Percentiles rank a stretch among this genome's conserved stretches.
phyloP scores from a whole-genome alignment of 208 protist genomes.

The Lotmaria passim region DNA sequence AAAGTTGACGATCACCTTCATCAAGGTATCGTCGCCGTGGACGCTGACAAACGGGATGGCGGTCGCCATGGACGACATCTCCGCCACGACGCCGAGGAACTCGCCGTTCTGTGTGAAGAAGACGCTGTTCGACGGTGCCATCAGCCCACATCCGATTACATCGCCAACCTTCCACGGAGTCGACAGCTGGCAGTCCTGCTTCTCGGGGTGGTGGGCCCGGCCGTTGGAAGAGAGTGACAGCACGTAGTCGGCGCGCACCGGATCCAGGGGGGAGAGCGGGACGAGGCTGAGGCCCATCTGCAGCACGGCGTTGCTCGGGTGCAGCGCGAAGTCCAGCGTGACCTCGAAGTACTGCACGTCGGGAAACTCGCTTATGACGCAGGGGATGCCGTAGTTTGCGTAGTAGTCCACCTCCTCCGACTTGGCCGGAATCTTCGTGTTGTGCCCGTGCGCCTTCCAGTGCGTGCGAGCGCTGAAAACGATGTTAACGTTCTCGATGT shows the following conservation, averaged over 20 bases:
- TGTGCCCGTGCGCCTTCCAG: slow-evolving; percentile 64
- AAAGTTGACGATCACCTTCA: slow-evolving; percentile 91
- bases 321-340: slow-evolving; percentile 69
- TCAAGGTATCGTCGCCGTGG: slow-evolving; percentile 50
- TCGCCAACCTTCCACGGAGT: slow-evolving; percentile 71
- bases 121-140: slow-evolving; percentile 73
- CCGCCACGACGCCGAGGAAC: slow-evolving; percentile 80
- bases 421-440: slow-evolving; percentile 36
- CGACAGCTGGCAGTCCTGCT: slow-evolving; percentile 45
- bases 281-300: slow-evolving; percentile 69
- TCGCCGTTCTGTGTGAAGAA: slow-evolving; percentile 90
- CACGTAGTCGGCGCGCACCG: slow-evolving; percentile 42
- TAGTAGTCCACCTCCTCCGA: slow-evolving; percentile 59
- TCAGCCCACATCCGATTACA: slow-evolving; percentile 86
- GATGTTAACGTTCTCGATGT: slow-evolving; percentile 75
- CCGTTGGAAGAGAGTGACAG: slow-evolving; percentile 68
- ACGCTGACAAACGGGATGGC: slow-evolving; percentile 76
- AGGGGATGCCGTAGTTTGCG: slow-evolving; percentile 69
- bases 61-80: slow-evolving; percentile 47
- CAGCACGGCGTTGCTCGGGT: slow-evolving; percentile 42
- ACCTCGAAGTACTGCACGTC: slow-evolving; percentile 90
- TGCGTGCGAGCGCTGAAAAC: slow-evolving; percentile 78
- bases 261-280: slow-evolving; percentile 47
- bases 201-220: slow-evolving; percentile 35
- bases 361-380: slow-evolving; percentile 73